phyloP scores from a whole-genome alignment of 495 filamentous ascomycete species.

The Penicillium antarcticum region DNA sequence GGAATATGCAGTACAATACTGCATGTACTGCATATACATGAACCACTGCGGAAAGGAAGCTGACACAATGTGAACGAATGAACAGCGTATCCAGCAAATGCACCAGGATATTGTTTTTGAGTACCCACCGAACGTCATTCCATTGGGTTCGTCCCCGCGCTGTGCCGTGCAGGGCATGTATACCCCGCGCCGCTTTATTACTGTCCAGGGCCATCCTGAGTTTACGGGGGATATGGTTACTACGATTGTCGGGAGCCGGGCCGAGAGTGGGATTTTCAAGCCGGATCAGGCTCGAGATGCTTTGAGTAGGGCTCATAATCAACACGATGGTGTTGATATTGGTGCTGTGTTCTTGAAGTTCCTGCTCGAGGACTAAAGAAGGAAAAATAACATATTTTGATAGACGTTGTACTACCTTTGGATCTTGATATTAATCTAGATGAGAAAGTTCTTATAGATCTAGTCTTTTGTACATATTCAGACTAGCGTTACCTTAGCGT shows the following conservation, averaged over 20 bases:
- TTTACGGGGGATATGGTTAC: slow-evolving; percentile 72
- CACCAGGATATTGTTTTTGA: slow-evolving; percentile 75
- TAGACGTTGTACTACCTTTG: neutral
- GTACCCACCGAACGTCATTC: slow-evolving; percentile 58
- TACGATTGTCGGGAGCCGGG: slow-evolving; percentile 62
- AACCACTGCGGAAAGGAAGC: neutral
- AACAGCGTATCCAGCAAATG: slow-evolving; percentile 82
- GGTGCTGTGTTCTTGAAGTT: slow-evolving; percentile 71
- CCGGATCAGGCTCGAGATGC: slow-evolving; percentile 62
- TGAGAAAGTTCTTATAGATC: neutral
- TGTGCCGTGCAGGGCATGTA: slow-evolving; percentile 86
- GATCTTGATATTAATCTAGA: neutral
- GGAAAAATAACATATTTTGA: no score
- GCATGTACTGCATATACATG: neutral
- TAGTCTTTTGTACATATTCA: neutral
- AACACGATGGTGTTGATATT: slow-evolving; percentile 74
- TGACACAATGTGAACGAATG: slow-evolving; percentile 1
- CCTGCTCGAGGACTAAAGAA: slow-evolving; percentile 50
- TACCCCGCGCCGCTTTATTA: slow-evolving; percentile 59
- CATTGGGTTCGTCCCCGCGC: slow-evolving; percentile 60
- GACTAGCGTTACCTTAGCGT: neutral
- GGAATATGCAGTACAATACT: no score
- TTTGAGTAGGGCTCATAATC: slow-evolving; percentile 57
- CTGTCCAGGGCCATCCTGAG: slow-evolving; percentile 91
- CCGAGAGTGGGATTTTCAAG: slow-evolving; percentile 60